Percentiles rank a stretch among this genome's conserved stretches.
Conservation (phyloP, 495 filamentous ascomycete genomes). For the Podospora bellae-mahoneyi region DNA sequence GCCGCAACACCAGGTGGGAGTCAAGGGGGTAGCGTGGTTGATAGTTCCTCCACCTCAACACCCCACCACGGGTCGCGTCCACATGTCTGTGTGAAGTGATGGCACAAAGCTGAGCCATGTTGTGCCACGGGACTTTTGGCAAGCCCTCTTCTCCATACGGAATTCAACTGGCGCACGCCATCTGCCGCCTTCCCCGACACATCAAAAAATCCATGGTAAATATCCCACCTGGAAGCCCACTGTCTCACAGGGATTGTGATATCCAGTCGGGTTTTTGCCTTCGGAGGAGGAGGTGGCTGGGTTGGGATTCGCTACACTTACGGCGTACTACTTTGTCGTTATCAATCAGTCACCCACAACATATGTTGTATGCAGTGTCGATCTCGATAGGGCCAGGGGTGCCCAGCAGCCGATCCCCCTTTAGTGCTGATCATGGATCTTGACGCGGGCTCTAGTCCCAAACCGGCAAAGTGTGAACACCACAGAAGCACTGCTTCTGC, state of each 20-base stretch:
- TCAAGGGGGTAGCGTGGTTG: not conserved
- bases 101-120: not conserved
- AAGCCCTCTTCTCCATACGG: not conserved
- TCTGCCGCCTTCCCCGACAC: not conserved
- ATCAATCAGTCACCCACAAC: slow-evolving; percentile 2
- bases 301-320: not conserved
- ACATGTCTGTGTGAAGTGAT: not conserved
- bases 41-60: not conserved
- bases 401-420: slow-evolving; percentile 9
- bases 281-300: not conserved
- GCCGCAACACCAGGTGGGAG: not conserved
- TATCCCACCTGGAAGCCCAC: slow-evolving; percentile 5
- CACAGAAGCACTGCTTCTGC: not conserved
- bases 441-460: slow-evolving; percentile 2
- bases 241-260: slow-evolving; percentile 2
- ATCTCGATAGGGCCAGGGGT: not conserved
- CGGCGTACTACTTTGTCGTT: not conserved
- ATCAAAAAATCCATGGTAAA: not conserved
- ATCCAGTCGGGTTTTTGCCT: slow-evolving; percentile 7
- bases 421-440: slow-evolving; percentile 9
- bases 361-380: not conserved
- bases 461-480: not conserved
- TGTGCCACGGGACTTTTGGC: not conserved
- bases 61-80: not conserved
- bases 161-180: not conserved